These are phyloP conservation scores for Scheffersomyces illinoinensis DNA, from an alignment of 1,139 yeast species.

Conservation along the genomic window DNA sequence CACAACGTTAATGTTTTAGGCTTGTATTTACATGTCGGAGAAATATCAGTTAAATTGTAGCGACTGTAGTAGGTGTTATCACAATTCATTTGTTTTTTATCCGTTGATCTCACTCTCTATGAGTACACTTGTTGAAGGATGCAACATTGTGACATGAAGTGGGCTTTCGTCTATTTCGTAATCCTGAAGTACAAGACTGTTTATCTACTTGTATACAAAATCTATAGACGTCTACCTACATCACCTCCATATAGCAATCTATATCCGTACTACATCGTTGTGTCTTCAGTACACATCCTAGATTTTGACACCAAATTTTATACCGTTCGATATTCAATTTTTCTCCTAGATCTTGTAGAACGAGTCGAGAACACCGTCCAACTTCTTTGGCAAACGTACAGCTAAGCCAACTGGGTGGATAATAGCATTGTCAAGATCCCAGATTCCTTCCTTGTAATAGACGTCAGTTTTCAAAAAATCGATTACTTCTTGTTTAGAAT, in stretches of 20 bases:
- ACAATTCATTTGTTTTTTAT: neutral
- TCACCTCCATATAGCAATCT: neutral
- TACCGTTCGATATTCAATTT: neutral
- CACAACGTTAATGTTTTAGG: neutral
- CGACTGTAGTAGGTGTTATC: neutral
- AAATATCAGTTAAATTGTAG: neutral
- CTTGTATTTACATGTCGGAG: neutral
- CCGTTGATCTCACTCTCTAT: too few relatives aligned
- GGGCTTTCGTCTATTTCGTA: neutral
- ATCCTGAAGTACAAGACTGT: neutral
- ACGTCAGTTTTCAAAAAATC: slow-evolving; percentile 65
- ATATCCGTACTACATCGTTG: neutral
- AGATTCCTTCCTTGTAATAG: slow-evolving; percentile 64
- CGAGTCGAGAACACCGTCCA: slow-evolving; percentile 12
- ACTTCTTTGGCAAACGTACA: slow-evolving; percentile 11
- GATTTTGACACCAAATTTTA: neutral
- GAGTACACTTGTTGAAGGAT: neutral
- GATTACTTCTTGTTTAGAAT: slow-evolving; percentile 60
- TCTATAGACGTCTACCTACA: too few relatives aligned
- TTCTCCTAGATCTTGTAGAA: slow-evolving; percentile 8
- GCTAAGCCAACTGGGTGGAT: slow-evolving; percentile 51
- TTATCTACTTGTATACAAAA: neutral
- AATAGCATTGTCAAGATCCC: slow-evolving; percentile 70
- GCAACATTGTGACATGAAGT: too few relatives aligned
- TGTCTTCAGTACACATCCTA: slow-evolving; percentile 2